Conservation (phyloP, 352 stramenopile species). For the Pythium brassicae region DNA sequence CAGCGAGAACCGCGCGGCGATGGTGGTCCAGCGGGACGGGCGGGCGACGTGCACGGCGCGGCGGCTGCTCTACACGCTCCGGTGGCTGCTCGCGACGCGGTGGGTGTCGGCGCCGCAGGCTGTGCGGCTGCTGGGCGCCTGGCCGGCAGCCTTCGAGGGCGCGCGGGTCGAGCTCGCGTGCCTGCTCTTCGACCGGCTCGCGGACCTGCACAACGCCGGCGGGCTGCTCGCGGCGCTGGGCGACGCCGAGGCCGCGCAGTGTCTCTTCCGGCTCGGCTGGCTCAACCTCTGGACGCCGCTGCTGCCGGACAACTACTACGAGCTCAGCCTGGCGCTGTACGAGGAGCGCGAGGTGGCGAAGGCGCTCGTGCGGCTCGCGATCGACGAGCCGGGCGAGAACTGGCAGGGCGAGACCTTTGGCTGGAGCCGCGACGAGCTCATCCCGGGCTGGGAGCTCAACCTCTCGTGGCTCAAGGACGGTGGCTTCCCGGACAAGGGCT, state of each 20-base stretch:
- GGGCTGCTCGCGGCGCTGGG: constrained; percentile 49
- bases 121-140: constrained; percentile 38
- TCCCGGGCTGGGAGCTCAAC: constrained; percentile 80
- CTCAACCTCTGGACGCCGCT: constrained; percentile 69
- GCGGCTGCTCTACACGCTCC: constrained; percentile 61
- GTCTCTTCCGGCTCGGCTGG: constrained; percentile 63
- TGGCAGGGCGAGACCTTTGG: constrained; percentile 76
- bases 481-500: constrained; percentile 74
- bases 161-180: constrained; percentile 62
- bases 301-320: constrained; percentile 75
- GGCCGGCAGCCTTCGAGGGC: constrained; percentile 39
- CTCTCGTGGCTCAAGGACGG: constrained; percentile 78
- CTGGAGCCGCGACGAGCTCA: constrained; percentile 71
- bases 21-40: constrained; percentile 24
- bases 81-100: constrained; percentile 63
- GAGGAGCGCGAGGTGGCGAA: constrained; percentile 76
- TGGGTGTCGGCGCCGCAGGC: constrained; percentile 69
- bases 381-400: constrained; percentile 80
- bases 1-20: constrained; percentile 12
- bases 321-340: constrained; percentile 59
- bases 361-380: constrained; percentile 63
- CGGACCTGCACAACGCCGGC: constrained; percentile 71
- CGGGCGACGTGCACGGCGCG: constrained; percentile 50
- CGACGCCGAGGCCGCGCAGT: constrained; percentile 53
- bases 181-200: constrained; percentile 60